Conservation (phyloP, 805 yeast genomes). For the Kodamaea neixiangensis region DNA sequence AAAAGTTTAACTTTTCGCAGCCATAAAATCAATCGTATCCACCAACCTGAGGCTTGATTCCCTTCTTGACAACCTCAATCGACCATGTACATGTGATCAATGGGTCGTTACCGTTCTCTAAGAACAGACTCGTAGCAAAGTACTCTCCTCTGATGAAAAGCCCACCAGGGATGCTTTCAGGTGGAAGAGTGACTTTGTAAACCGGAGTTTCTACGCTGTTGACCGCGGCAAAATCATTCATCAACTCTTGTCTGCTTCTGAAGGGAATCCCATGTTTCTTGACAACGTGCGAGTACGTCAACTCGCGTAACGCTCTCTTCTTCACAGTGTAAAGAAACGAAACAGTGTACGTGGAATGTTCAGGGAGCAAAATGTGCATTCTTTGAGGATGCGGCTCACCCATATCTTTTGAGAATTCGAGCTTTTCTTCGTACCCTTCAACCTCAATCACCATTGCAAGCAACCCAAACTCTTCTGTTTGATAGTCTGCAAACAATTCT, state of each 20-base stretch:
- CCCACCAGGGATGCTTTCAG: constrained; percentile 35
- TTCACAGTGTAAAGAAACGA: constrained; percentile 26
- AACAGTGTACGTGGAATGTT: constrained; percentile 23
- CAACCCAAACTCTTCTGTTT: constrained; percentile 27
- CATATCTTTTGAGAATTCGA: constrained; percentile 25
- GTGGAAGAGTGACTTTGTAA: constrained; percentile 24
- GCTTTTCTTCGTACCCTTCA: constrained; percentile 26
- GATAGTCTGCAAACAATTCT: constrained; percentile 17
- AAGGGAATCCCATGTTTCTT: constrained; percentile 29
- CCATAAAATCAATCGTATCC: neutral
- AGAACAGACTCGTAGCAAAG: constrained; percentile 24
- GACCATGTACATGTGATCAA: constrained; percentile 17
- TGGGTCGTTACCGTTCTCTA: constrained; percentile 19
- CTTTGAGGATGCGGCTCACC: constrained; percentile 26
- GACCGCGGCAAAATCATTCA: constrained; percentile 18
- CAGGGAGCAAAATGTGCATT: constrained; percentile 29
- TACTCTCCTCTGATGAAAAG: constrained; percentile 28
- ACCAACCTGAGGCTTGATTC: constrained; percentile 16
- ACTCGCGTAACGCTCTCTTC: constrained; percentile 20
- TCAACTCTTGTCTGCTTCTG: constrained; percentile 19
- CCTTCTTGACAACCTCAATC: constrained; percentile 23
- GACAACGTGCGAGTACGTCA: constrained; percentile 30
- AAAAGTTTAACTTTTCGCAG: no score
- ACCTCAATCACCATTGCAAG: constrained; percentile 27
- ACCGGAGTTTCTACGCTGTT: constrained; percentile 19